phyloP scores from a whole-genome alignment of 139 green algal species.

The Picochlorum costavermella region DNA sequence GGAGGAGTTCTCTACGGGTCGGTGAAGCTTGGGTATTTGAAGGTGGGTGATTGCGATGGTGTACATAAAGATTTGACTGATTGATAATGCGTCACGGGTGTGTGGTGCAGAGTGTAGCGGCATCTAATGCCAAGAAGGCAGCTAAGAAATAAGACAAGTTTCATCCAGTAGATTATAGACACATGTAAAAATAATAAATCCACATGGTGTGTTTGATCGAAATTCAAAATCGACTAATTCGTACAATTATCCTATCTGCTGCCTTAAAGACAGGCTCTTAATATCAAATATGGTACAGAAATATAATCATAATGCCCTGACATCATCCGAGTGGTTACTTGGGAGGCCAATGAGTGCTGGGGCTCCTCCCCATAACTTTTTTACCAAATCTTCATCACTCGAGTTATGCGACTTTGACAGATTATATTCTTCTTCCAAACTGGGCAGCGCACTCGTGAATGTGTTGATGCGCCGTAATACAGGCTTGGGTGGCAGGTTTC shows the following conservation, averaged over 20 bases:
- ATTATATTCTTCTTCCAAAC: constrained; percentile 10
- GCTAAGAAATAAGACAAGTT: not conserved
- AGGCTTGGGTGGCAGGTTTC: not conserved
- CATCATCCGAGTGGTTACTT: not conserved
- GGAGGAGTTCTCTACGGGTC: constrained; percentile 41
- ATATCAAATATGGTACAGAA: not conserved
- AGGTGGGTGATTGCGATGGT: constrained; percentile 9
- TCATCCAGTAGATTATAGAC: not conserved
- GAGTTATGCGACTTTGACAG: not conserved
- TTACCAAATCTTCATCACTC: not conserved
- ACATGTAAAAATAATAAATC: not conserved
- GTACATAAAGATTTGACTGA: too few relatives aligned
- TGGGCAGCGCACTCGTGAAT: constrained; percentile 15
- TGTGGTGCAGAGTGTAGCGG: constrained; percentile 8
- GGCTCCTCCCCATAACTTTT: not conserved
- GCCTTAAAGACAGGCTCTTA: not conserved
- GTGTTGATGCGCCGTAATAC: constrained; percentile 29
- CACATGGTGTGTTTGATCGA: not conserved
- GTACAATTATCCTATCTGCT: not conserved
- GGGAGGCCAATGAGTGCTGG: not conserved
- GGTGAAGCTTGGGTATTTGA: constrained; percentile 31
- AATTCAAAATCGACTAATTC: not conserved
- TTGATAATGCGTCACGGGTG: not conserved
- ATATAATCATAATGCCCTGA: not conserved
- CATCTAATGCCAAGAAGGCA: constrained; percentile 15